Evolutionary conservation across 805 yeast genomes (phyloP).

Genomic region (Saccharomyces eubayanus): DNA sequence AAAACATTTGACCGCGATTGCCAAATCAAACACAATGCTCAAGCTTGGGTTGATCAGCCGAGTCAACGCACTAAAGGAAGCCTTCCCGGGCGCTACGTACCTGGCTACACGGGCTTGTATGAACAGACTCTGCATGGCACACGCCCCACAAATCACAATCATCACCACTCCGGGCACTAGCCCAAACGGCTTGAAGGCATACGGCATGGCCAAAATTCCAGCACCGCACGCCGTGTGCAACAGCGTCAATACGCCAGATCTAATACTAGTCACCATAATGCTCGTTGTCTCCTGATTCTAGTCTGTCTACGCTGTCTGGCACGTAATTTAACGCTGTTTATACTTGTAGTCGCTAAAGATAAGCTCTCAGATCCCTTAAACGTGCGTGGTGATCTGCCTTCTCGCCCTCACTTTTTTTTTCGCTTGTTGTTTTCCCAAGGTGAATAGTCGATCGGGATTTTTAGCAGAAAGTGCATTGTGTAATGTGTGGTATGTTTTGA

Average conservation of each 20-base stretch:
- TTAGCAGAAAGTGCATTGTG: neutral
- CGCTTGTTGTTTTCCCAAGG: neutral
- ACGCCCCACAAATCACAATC: slow-evolving; percentile 16
- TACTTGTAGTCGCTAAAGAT: neutral
- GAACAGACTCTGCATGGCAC: slow-evolving; percentile 40
- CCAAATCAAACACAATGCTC: slow-evolving; percentile 51
- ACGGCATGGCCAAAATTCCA: slow-evolving; percentile 64
- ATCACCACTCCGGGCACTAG: slow-evolving; percentile 12
- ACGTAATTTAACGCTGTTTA: neutral
- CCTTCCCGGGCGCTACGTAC: slow-evolving; percentile 43
- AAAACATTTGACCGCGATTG: slow-evolving; percentile 58
- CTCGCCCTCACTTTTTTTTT: neutral
- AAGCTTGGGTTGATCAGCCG: slow-evolving; percentile 51
- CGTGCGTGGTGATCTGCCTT: neutral
- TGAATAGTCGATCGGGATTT: neutral
- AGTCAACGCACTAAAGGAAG: slow-evolving; percentile 56
- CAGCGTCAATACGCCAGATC: slow-evolving; percentile 21
- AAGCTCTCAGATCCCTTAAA: neutral
- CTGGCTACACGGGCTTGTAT: slow-evolving; percentile 51
- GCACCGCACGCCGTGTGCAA: slow-evolving; percentile 36
- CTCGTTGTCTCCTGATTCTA: neutral
- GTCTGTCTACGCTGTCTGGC: neutral
- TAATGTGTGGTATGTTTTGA: neutral
- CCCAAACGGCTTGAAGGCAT: slow-evolving; percentile 39
- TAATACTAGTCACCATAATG: slow-evolving; percentile 14